Evolutionary conservation across 2,329 filamentous ascomycete genomes (phyloP).

Genomic region (Aureobasidium sp.): DNA sequence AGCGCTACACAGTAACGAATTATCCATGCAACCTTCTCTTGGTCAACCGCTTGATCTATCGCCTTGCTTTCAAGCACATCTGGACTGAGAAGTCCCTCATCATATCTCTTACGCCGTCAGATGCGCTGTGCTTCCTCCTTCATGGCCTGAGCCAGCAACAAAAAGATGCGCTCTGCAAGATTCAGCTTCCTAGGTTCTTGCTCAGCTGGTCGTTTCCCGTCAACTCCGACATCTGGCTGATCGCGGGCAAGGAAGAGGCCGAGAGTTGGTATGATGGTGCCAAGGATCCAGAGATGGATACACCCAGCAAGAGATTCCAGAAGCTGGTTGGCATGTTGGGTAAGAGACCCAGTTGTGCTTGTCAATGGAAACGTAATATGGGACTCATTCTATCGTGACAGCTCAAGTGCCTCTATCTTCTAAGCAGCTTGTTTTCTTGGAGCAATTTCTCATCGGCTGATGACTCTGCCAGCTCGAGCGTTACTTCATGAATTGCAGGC

Average conservation of each 20-base stretch:
- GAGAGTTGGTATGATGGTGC: conserved; percentile 3
- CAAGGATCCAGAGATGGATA: background rate
- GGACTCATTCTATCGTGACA: conserved; percentile 3
- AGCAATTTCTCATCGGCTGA: conserved; percentile 4
- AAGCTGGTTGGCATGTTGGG: background rate
- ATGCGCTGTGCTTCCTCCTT: conserved; percentile 17
- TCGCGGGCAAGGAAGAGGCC: background rate
- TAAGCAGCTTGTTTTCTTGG: background rate
- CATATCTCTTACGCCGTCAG: conserved; percentile 14
- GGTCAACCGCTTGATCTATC: conserved; percentile 13
- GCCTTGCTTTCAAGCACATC: conserved; percentile 11
- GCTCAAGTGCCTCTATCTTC: background rate
- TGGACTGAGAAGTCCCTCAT: conserved; percentile 16
- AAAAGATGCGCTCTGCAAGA: conserved; percentile 11
- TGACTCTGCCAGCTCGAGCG: no score
- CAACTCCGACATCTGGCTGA: conserved; percentile 17
- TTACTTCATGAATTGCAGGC: no score
- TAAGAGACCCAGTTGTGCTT: background rate
- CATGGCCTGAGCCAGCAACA: conserved; percentile 15
- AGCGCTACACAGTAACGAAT: conserved; percentile 10
- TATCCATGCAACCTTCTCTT: conserved; percentile 15
- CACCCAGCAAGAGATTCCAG: background rate
- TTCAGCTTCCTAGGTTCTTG: conserved; percentile 16
- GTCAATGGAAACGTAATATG: background rate
- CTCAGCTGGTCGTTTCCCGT: conserved; percentile 15